phyloP scores from a whole-genome alignment of 2,329 filamentous ascomycete species.

The Aspergillus pseudonomiae region DNA sequence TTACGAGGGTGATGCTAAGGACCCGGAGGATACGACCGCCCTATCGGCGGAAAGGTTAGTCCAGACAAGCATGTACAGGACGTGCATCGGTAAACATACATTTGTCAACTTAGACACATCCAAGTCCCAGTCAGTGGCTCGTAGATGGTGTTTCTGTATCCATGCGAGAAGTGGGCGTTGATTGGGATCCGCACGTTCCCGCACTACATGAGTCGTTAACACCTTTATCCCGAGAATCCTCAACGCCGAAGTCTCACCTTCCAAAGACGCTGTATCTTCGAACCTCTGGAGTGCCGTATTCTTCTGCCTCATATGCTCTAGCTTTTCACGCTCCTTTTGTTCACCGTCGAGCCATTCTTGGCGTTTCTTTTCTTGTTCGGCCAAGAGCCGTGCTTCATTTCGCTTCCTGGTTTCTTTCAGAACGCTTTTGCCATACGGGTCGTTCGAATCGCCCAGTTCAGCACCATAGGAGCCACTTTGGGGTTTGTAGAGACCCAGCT shows the following conservation, averaged over 20 bases:
- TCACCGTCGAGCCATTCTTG: conserved; percentile 58
- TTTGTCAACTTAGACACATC: conserved; percentile 40
- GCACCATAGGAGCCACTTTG: conserved; percentile 49
- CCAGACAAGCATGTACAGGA: neutral
- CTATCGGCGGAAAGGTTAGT: conserved; percentile 25
- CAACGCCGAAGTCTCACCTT: conserved; percentile 31
- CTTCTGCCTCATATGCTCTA: conserved; percentile 34
- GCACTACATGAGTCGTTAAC: conserved; percentile 32
- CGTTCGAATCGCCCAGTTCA: conserved; percentile 43
- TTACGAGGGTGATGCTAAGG: conserved; percentile 42
- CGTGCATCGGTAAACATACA: conserved; percentile 25
- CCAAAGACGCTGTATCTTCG: conserved; percentile 37
- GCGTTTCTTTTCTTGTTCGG: conserved; percentile 53
- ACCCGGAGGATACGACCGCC: conserved; percentile 51
- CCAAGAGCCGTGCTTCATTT: conserved; percentile 44
- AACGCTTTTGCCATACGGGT: conserved; percentile 47
- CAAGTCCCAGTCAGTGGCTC: conserved; percentile 36
- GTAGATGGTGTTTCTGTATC: conserved; percentile 47
- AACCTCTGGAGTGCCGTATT: conserved; percentile 42
- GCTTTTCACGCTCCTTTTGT: conserved; percentile 40
- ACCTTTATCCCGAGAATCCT: neutral
- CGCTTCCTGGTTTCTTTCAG: conserved; percentile 42
- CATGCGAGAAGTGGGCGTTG: conserved; percentile 45
- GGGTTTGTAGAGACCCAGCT: conserved; percentile 46
- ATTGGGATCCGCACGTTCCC: conserved; percentile 41